A percentile compares a stretch with the other conserved stretches of the same genome.
These are phyloP conservation scores for Daldinia grandis DNA, from an alignment of 495 filamentous ascomycete genomes.

Conservation along the genomic window DNA sequence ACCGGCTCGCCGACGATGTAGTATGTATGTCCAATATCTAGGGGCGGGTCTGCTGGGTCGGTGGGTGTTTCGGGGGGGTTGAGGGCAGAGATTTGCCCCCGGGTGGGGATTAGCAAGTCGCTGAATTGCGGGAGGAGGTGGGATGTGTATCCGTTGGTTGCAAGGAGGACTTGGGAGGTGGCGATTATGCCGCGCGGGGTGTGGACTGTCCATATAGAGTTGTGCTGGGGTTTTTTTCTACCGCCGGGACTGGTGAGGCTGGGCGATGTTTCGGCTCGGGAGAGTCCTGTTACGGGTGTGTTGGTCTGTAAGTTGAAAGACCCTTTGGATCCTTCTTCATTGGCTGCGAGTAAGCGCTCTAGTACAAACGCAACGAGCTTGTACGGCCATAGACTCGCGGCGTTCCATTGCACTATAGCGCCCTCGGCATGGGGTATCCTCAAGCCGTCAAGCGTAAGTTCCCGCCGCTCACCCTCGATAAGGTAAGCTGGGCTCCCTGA, in stretches of 20 bases:
- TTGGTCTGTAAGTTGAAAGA: slow-evolving; percentile 77
- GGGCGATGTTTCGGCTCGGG: slow-evolving; percentile 17
- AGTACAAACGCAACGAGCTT: slow-evolving; percentile 76
- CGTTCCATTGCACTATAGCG: slow-evolving; percentile 56
- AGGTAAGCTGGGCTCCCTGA: slow-evolving; percentile 43
- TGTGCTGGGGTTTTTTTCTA: slow-evolving; percentile 7
- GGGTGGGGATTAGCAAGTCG: slow-evolving; percentile 78
- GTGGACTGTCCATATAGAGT: slow-evolving; percentile 58
- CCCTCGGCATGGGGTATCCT: slow-evolving; percentile 54
- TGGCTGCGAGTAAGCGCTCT: slow-evolving; percentile 58
- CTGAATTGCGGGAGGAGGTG: slow-evolving; percentile 73
- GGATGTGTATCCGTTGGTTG: slow-evolving; percentile 81
- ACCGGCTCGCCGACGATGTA: slow-evolving; percentile 63
- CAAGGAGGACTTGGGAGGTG: slow-evolving; percentile 70
- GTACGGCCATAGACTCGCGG: slow-evolving; percentile 76
- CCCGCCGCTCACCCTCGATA: slow-evolving; percentile 35
- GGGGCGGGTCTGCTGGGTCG: slow-evolving; percentile 22
- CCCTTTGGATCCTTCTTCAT: slow-evolving; percentile 8
- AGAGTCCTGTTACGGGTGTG: slow-evolving; percentile 67
- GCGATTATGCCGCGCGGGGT: slow-evolving; percentile 70
- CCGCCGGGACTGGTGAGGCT: slow-evolving; percentile 23
- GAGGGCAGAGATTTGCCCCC: slow-evolving; percentile 77
- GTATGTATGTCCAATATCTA: slow-evolving; percentile 62
- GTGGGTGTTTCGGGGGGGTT: slow-evolving; percentile 55
- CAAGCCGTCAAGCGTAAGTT: slow-evolving; percentile 45